Conservation (phyloP, 73 alveolate species). For the Paramecium sonneborni region DNA sequence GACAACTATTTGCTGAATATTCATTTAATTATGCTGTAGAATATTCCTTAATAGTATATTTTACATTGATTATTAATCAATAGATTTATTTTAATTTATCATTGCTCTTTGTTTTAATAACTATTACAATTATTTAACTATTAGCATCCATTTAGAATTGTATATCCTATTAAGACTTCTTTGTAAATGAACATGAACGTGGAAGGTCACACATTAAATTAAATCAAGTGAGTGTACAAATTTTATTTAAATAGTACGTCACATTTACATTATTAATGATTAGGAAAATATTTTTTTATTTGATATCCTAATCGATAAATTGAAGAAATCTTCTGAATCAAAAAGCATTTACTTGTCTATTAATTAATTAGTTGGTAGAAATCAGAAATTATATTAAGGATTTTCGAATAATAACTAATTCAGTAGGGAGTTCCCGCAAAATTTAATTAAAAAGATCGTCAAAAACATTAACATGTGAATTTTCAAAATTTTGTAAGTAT, state of each 20-base stretch:
- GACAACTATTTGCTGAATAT: background rate
- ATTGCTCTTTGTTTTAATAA: background rate
- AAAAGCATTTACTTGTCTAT: too few relatives aligned
- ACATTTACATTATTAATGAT: background rate
- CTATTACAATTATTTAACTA: background rate
- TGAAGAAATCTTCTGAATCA: too few relatives aligned
- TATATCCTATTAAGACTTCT: background rate
- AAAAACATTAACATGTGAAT: too few relatives aligned
- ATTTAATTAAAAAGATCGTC: too few relatives aligned
- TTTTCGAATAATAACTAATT: too few relatives aligned
- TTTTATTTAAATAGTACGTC: background rate
- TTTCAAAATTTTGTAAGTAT: too few relatives aligned
- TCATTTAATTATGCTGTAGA: background rate
- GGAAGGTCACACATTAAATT: background rate
- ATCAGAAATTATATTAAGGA: too few relatives aligned
- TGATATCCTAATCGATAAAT: too few relatives aligned
- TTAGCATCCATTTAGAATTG: background rate
- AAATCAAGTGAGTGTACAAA: background rate
- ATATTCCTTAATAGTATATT: background rate
- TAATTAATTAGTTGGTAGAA: too few relatives aligned
- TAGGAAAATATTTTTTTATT: too few relatives aligned
- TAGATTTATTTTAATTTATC: background rate
- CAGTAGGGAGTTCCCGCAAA: too few relatives aligned
- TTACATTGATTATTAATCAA: background rate
- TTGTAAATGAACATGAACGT: background rate